Conservation (phyloP, 176 grass and related monocot species). For the Carex littledalei region DNA sequence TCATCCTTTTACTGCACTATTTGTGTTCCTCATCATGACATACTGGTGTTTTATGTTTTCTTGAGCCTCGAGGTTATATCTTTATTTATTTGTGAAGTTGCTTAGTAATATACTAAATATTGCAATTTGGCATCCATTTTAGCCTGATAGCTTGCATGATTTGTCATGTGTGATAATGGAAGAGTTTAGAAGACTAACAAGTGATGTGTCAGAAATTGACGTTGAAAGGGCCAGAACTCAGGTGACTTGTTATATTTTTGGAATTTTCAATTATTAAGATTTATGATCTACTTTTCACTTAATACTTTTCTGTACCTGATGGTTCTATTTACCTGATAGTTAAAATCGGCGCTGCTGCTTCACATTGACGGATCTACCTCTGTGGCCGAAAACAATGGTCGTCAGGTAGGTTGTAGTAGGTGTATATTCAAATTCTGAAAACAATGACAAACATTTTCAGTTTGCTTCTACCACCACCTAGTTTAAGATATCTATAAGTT, state of each 20-base stretch:
- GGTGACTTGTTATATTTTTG: conserved; percentile 42
- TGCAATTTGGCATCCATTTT: conserved; percentile 19
- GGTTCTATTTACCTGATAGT: conserved; percentile 35
- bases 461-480: not conserved
- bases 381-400: conserved; percentile 92
- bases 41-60: not conserved
- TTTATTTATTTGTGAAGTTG: conserved; percentile 18
- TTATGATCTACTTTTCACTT: conserved; percentile 3
- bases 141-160: conserved; percentile 60
- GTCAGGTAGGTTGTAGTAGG: conserved; percentile 47
- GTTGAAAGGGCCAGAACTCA: conserved; percentile 73
- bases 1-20: conserved; percentile 1
- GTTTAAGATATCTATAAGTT: not conserved
- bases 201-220: conserved; percentile 69
- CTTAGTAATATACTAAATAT: conserved; percentile 6
- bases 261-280: conserved; percentile 4
- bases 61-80: not conserved
- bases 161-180: conserved; percentile 78
- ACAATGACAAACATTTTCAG: not conserved
- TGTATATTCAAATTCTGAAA: not conserved
- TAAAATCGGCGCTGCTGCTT: conserved; percentile 87
- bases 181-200: conserved; percentile 78
- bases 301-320: conserved; percentile 7
- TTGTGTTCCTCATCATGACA: not conserved
- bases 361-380: conserved; percentile 89